Base-by-base conservation (phyloP, 2,329 filamentous ascomycete genomes). In the Emmonsiellopsis sp. region DNA sequence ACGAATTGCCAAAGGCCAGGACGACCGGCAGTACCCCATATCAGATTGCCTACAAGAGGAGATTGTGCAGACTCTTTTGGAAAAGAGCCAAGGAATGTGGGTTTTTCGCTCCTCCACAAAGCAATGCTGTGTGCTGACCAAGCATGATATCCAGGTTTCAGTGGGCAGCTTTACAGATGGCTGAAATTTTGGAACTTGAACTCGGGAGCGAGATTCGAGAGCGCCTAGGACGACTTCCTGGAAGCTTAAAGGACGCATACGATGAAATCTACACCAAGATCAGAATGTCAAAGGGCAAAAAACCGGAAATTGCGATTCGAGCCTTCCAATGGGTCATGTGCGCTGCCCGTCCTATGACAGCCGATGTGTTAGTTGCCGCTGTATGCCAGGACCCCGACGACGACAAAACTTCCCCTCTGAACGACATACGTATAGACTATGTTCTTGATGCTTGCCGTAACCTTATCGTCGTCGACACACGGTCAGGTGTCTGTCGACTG, bases 131-230 rank as follows among this genome's bases (percentile, higher is more conserved):
- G 30, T 45, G 8, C 16, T 37, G 30, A n/a, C 9, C 13, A 41
- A 53, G 54, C 46, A 55, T 10, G 46, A 26, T 32, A 47, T 30
- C 30, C 42, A 68, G 67, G 67, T 69, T 69, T 51, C 65, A 66
- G 54, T 68, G 66, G 65, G 65, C 62, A 10, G 58, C 48, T 32
- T 51, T 69, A 3, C 67, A 69, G 54, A 62, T 67, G 45, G 52
- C 57, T 7, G 55, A 67, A 49, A 53, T 68, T 5, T 55, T 66
- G 2, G 47, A 60, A 4, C 55, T 62, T 7, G 4, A 55, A n/a
- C 50, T 50, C 8, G 53, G 59, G 54, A 31, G 44, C 5, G 62
- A 62, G 15, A 62, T 70, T 6, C 35, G 51, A 15, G 34, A 58
- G 7, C 59, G 62, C 7, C 57, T 70, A 1, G 63, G 64, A 32